These are phyloP conservation scores for Penicillium ochrochloron DNA, from an alignment of 495 filamentous ascomycete species.

Conservation along the genomic window DNA sequence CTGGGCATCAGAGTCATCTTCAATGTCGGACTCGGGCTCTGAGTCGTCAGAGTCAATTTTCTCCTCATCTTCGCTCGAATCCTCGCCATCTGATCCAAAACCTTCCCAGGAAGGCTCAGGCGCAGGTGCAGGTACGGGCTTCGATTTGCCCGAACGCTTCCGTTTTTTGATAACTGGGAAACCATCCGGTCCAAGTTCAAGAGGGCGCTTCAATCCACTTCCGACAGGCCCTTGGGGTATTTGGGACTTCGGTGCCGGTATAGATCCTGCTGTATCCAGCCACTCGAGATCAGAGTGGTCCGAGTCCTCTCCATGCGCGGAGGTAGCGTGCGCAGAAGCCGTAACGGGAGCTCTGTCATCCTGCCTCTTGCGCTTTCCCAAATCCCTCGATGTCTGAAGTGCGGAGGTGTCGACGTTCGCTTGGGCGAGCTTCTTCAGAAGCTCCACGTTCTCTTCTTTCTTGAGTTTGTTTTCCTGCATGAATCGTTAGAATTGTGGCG, in stretches of 20 bases:
- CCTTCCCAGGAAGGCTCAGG: slow-evolving; percentile 64
- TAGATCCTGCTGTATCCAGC: slow-evolving; percentile 24
- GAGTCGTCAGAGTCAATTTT: slow-evolving; percentile 23
- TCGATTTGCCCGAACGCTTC: slow-evolving; percentile 44
- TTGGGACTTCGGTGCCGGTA: slow-evolving; percentile 27
- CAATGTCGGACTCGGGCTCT: slow-evolving; percentile 22
- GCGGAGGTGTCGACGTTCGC: slow-evolving; percentile 81
- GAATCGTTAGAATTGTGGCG: slow-evolving; percentile 26
- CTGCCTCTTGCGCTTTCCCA: slow-evolving; percentile 61
- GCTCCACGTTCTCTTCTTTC: slow-evolving; percentile 88
- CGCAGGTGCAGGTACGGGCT: slow-evolving; percentile 35
- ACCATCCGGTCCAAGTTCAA: slow-evolving; percentile 77
- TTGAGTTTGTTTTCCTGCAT: slow-evolving; percentile 81
- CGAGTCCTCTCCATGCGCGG: slow-evolving; percentile 40
- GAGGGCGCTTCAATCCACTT: slow-evolving; percentile 82
- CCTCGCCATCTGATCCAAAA: slow-evolving; percentile 55
- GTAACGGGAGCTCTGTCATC: slow-evolving; percentile 18
- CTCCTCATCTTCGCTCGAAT: slow-evolving; percentile 28
- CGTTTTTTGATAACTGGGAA: slow-evolving; percentile 79
- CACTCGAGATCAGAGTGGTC: slow-evolving; percentile 45
- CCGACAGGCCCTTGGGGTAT: slow-evolving; percentile 51
- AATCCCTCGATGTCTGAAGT: slow-evolving; percentile 72
- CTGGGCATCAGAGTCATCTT: slow-evolving; percentile 27
- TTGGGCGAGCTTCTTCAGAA: slow-evolving; percentile 80
- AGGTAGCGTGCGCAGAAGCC: slow-evolving; percentile 13